Percentiles rank a stretch among this genome's conserved stretches.
Evolutionary conservation across 225 moss, liverwort and hornwort species (phyloP).

Genomic region (Asterella californica): DNA sequence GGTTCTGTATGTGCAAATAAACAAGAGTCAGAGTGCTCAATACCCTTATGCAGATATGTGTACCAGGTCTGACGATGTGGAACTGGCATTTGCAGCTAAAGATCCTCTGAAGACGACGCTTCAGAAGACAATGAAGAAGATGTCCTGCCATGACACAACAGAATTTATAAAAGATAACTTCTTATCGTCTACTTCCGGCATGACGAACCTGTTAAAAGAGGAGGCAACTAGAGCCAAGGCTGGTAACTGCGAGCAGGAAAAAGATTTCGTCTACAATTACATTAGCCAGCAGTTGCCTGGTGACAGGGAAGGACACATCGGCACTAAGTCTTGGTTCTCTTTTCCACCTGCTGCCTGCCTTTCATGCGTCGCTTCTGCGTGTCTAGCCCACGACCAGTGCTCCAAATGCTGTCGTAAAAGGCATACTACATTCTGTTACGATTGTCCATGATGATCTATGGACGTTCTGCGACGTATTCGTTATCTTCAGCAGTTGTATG

Average conservation of each 20-base stretch:
- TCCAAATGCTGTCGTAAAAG: constrained; percentile 18
- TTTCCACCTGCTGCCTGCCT: constrained; percentile 16
- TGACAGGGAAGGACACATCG: neutral
- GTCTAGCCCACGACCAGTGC: constrained; percentile 13
- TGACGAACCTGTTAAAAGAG: neutral
- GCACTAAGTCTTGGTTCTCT: constrained; percentile 19
- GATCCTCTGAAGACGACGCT: constrained; percentile 2
- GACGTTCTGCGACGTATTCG: neutral
- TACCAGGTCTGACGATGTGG: neutral
- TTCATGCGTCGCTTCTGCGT: constrained; percentile 10
- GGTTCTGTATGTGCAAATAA: neutral
- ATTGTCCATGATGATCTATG: constrained; percentile 5
- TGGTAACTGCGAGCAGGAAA: constrained; percentile 17
- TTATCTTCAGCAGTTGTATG: neutral
- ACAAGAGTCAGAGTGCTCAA: neutral
- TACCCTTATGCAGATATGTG: neutral
- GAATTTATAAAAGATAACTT: neutral
- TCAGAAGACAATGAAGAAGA: constrained; percentile 6
- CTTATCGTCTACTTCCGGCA: neutral
- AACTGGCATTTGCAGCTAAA: constrained; percentile 3
- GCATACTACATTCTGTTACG: constrained; percentile 15
- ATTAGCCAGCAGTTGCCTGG: constrained; percentile 9
- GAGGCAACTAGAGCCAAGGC: constrained; percentile 2
- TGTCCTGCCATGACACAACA: constrained; percentile 14
- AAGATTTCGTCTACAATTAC: constrained; percentile 8